Evolutionary conservation across 2,329 filamentous ascomycete species (phyloP), one percentile per base, ranked within the genome.

Genomic region (Cercospora janseana): DNA sequence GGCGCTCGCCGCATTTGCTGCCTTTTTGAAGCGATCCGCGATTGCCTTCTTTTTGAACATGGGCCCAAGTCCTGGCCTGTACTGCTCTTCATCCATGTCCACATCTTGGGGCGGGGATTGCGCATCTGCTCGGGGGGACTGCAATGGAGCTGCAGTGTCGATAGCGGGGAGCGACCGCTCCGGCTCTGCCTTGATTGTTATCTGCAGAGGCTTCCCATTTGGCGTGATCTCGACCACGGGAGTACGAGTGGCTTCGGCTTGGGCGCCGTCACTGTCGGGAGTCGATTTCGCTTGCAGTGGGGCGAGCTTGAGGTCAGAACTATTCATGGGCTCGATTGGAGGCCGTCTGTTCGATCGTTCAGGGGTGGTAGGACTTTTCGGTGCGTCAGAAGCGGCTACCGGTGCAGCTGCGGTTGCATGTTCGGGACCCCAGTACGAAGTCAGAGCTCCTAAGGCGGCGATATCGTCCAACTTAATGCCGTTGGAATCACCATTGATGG

Each of bases 21-120:
- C 89, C 69, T 89, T 94, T 71, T 87, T 87, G 54, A 96, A 81
- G 55, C 79, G 83, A 1, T 83, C 85, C 54, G 81, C 81, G 0
- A 84, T 84, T 54, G 80, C 81, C 65, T 88, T 88, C 56, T 85
- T 82, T 69, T 88, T 92, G 62, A 96, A 86, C 91, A 95, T 95
- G 2, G 90, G 88, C 0, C 89, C 89, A 5, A 95, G 77, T 1
- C 89, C 90, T 13, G 89, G 88, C n/a, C 88, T 76, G 58, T 78
- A 74, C 23, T 70, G 68, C 35, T 78, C 77, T 28, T 56, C 55
- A 4, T 46, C 48, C 18, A 46, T 52, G 38, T 63, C 63, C 12
- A 56, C 56, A 2, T 44, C 37, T 7, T 59, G 59, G 4, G 58
- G 54, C 10, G 56, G 49, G n/a, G 55, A 51, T 15, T 49, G 55